Percentiles rank a stretch among this genome's conserved stretches.
These are phyloP conservation scores for Penstemon barbatus DNA, from an alignment of 257 asterid genomes.

Conservation along the genomic window DNA sequence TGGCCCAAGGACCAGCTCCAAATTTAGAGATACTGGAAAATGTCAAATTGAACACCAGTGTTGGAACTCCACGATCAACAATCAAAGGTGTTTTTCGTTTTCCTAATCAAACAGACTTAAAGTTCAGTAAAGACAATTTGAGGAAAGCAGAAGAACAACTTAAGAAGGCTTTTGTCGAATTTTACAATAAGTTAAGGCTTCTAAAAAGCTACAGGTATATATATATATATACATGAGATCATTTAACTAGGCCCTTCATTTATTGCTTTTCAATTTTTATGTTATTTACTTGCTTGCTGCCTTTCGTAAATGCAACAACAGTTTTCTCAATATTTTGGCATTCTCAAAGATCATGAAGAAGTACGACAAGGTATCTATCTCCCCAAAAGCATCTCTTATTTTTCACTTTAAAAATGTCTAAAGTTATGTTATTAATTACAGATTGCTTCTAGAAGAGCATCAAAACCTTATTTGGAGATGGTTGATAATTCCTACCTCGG, in stretches of 20 bases:
- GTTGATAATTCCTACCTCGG: conserved; percentile 55
- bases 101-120: conserved; percentile 37
- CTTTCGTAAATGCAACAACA: conserved; percentile 25
- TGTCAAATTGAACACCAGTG: conserved; percentile 40
- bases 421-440: conserved; percentile 14
- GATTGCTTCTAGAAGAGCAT: conserved; percentile 51
- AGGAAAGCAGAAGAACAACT: conserved; percentile 48
- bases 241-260: too few species aligned
- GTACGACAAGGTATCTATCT: conserved; percentile 51
- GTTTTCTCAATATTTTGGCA: conserved; percentile 54
- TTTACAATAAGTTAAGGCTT: conserved; percentile 48
- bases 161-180: conserved; percentile 48
- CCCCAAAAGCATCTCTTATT: not conserved
- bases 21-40: conserved; percentile 35
- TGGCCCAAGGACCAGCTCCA: conserved; percentile 29
- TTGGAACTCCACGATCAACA: conserved; percentile 44
- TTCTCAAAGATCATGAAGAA: conserved; percentile 63
- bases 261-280: not conserved
- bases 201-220: conserved; percentile 51
- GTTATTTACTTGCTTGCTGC: conserved; percentile 17
- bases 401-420: not conserved
- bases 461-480: conserved; percentile 51
- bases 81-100: conserved; percentile 42
- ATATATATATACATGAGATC: too few species aligned
- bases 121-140: conserved; percentile 47